Conservation (phyloP, 371 early-diverging fungal species). For the Saksenaea vasiformis region DNA sequence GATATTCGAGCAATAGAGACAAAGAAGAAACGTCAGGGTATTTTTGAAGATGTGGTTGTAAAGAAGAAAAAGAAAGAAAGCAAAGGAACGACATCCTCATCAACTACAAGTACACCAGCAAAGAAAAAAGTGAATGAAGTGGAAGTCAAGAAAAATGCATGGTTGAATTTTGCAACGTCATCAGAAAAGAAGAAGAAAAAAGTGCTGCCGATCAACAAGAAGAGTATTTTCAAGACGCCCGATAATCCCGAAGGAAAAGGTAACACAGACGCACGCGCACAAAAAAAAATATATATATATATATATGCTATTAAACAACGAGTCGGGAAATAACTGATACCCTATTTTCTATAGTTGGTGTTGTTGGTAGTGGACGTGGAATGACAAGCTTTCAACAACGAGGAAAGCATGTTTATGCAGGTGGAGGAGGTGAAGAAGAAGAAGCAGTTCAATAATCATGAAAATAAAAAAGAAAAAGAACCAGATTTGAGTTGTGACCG, state of each 20-base stretch:
- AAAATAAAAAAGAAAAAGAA: not conserved
- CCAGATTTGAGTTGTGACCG: not conserved
- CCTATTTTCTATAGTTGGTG: conserved; percentile 52
- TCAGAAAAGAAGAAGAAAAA: conserved; percentile 50
- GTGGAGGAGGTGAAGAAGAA: conserved; percentile 15
- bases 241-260: conserved; percentile 71
- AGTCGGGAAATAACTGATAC: not conserved
- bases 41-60: conserved; percentile 42
- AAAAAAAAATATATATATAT: not conserved
- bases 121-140: conserved; percentile 65
- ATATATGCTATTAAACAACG: not conserved
- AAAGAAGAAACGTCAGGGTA: conserved; percentile 42
- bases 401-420: conserved; percentile 64
- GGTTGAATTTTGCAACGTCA: conserved; percentile 76
- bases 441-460: not conserved
- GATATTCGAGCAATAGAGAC: conserved; percentile 54
- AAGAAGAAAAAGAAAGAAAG: conserved; percentile 27
- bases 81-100: conserved; percentile 21
- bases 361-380: conserved; percentile 69
- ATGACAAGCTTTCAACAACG: conserved; percentile 71
- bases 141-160: conserved; percentile 74
- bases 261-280: conserved; percentile 16
- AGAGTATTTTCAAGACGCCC: conserved; percentile 72
- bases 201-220: conserved; percentile 56
- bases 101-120: not conserved